These are phyloP conservation scores for Lagenidium giganteum DNA, from an alignment of 352 stramenopile genomes.

Conservation along the genomic window DNA sequence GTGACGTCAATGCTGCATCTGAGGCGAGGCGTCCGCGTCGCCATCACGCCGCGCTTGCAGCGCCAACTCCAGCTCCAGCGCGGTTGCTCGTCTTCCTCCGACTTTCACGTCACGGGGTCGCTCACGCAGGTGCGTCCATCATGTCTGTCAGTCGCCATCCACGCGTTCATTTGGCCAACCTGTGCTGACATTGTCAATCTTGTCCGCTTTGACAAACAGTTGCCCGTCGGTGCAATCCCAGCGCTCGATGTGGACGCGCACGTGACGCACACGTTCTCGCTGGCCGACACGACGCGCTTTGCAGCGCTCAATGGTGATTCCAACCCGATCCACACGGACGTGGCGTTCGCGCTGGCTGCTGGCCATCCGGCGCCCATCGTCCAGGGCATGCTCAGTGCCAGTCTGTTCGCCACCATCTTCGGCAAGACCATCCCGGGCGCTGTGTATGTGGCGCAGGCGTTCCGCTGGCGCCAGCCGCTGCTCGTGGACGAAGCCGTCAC, in stretches of 20 bases:
- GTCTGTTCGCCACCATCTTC: conserved; percentile 83
- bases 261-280: conserved; percentile 53
- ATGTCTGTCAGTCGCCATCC: too few relatives aligned
- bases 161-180: too few relatives aligned
- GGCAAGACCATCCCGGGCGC: conserved; percentile 59
- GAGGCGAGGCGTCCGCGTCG: too few relatives aligned
- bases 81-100: too few relatives aligned
- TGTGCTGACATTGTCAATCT: too few relatives aligned
- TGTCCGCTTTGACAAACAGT: too few relatives aligned
- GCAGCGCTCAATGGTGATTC: conserved; percentile 57
- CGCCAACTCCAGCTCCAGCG: too few relatives aligned
- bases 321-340: conserved; percentile 77
- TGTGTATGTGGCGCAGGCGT: conserved; percentile 69
- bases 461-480: conserved; percentile 62
- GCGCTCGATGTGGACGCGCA: conserved; percentile 47
- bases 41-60: too few relatives aligned
- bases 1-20: too few relatives aligned
- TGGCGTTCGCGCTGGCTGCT: conserved; percentile 21
- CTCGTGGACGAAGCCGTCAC: conserved; percentile 53
- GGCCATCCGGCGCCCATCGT: conserved; percentile 43
- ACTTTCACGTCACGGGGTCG: too few relatives aligned
- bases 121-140: too few relatives aligned
- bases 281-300: conserved; percentile 59
- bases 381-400: conserved; percentile 74
- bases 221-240: conserved; percentile 37